phyloP scores from a whole-genome alignment of 1,139 yeast genomes.

The Debaryomyces coudertii region DNA sequence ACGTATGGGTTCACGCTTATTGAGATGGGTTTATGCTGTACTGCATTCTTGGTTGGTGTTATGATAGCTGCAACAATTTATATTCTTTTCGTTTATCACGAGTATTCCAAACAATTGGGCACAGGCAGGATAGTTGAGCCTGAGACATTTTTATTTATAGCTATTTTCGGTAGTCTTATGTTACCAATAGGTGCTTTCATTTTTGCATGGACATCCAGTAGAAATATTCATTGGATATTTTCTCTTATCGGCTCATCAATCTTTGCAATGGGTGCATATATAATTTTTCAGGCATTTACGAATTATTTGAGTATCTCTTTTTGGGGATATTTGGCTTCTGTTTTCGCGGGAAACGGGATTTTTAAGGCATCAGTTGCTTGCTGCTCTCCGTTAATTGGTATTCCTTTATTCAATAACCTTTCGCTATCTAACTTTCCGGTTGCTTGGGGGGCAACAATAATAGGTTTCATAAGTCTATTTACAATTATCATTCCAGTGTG shows the following conservation, averaged over 20 bases:
- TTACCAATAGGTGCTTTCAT: constrained; percentile 50
- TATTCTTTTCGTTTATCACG: background rate
- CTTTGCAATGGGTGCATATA: constrained; percentile 40
- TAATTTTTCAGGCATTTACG: constrained; percentile 44
- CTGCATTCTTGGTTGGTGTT: constrained; percentile 2
- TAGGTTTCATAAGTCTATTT: constrained; percentile 57
- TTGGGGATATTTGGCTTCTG: constrained; percentile 36
- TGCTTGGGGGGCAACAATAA: constrained; percentile 68
- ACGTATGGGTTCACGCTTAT: constrained; percentile 32
- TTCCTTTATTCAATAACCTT: constrained; percentile 49
- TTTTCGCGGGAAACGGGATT: constrained; percentile 35
- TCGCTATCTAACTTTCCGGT: constrained; percentile 39
- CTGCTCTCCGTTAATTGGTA: constrained; percentile 36
- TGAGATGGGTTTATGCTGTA: no score
- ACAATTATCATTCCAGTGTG: constrained; percentile 71
- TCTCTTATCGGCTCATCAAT: constrained; percentile 46
- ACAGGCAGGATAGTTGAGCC: constrained; percentile 31
- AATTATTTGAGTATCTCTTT: constrained; percentile 32
- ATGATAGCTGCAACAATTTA: background rate
- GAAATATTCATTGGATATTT: constrained; percentile 46
- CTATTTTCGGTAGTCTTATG: constrained; percentile 44
- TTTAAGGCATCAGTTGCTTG: constrained; percentile 33
- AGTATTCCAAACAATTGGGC: constrained; percentile 16
- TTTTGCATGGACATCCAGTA: constrained; percentile 53
- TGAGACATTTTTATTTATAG: constrained; percentile 45